Evolutionary conservation across 257 asterid genomes (phyloP), one percentile per base, ranked within the genome.

Genomic region (Fraxinus anomala): DNA sequence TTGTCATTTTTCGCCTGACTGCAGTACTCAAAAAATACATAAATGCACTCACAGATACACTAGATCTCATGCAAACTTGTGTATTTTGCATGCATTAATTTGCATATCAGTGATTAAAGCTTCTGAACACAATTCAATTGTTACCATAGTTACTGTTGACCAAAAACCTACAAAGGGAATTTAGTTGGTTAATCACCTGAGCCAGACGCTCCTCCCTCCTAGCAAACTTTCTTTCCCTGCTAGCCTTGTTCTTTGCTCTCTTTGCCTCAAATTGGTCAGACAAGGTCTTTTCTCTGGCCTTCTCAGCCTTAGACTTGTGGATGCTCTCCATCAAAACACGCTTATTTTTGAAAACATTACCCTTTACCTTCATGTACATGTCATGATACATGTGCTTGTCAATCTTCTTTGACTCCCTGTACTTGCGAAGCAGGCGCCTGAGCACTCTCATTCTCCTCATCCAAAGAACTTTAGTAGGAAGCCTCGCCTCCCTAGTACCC

Each of bases 201-300:
- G 89, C 89, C 0, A 86, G 75, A 0, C 89, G 68, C 79, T 86
- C 87, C 77, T 86, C 89, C 76, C 89, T 86, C 80, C 89, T 80
- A n/a, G 89, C 89, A 19, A 75, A 7, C 79, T 86, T 86, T 51
- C 89, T 83, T 81, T 86, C 89, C 75, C 89, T 72, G 89, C 89
- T 86, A 68, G 89, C 89, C 56, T 86, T 86, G 75, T 83, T 86
- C 89, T 83, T 86, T 2, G 89, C 87, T 71, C 89, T 76, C 82
- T 73, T 79, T 24, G 82, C 82, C 31, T 79, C 82, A 3, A 79
- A 79, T 65, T 77, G 80, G 63, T 77, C 80, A 34, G 75, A 49
- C 70, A 77, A 37, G 8, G 74, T 69, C 80, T 77, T 77, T 70
- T 77, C 80, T 70, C 80, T 77, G 5, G 80, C 80, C 80, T 77